Evolutionary conservation across 495 filamentous ascomycete genomes (phyloP).

Genomic region (Aspergillus diversus): DNA sequence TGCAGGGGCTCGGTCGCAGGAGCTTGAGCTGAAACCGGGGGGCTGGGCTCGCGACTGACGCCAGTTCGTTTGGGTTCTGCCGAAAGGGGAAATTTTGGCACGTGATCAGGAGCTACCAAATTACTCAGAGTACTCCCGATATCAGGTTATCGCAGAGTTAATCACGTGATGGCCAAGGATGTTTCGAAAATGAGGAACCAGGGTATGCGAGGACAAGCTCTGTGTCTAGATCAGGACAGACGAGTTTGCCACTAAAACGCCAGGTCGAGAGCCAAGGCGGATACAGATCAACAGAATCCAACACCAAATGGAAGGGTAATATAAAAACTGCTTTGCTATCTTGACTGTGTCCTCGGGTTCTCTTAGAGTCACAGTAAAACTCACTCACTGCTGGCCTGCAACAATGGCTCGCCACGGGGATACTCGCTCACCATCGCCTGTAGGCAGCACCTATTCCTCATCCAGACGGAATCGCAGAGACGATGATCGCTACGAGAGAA

Average conservation of each 20-base stretch:
- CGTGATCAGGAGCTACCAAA: conserved; percentile 18
- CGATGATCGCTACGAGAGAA: conserved; percentile 72
- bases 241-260: conserved; percentile 11
- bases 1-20: conserved; percentile 23
- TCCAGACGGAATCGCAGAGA: conserved; percentile 74
- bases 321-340: conserved; percentile 20
- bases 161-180: conserved; percentile 11
- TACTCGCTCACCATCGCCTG: conserved; percentile 94
- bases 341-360: conserved; percentile 31
- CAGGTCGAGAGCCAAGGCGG: conserved; percentile 7
- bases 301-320: conserved; percentile 29
- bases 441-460: conserved; percentile 82
- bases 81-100: conserved; percentile 31
- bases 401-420: conserved; percentile 89
- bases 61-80: conserved; percentile 33
- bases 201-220: neutral
- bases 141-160: conserved; percentile 3
- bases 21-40: conserved; percentile 37
- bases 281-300: conserved; percentile 7
- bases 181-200: conserved; percentile 9
- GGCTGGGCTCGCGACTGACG: conserved; percentile 32
- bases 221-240: neutral
- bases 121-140: conserved; percentile 20
- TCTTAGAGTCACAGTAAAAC: conserved; percentile 59
- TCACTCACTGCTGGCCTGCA: conserved; percentile 66